Evolutionary conservation across 2,329 filamentous ascomycete genomes (phyloP).

Genomic region (Pseudocercospora vitis): DNA sequence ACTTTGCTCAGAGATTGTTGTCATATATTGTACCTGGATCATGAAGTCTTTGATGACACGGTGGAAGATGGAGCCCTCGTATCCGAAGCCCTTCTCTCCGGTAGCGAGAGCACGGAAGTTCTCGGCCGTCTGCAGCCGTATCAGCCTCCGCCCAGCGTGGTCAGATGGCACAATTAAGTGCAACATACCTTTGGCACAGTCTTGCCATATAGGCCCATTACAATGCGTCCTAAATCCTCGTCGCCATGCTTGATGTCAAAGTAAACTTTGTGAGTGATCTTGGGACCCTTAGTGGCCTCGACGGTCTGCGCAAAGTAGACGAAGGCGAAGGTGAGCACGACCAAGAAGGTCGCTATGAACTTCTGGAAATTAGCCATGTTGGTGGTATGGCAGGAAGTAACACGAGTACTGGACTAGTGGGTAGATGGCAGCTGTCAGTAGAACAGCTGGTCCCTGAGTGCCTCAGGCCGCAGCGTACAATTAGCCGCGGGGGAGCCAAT

Average conservation of each 20-base stretch:
- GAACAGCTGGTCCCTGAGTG: conserved; percentile 13
- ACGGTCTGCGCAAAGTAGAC: conserved; percentile 73
- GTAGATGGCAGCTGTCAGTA: conserved; percentile 7
- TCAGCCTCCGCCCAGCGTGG: background rate
- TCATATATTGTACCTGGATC: conserved; percentile 63
- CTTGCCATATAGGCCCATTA: conserved; percentile 83
- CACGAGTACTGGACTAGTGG: background rate
- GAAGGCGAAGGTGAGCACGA: conserved; percentile 73
- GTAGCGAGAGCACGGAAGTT: conserved; percentile 80
- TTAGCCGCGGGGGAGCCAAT: conserved; percentile 14
- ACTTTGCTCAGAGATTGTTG: background rate
- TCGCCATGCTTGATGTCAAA: conserved; percentile 81
- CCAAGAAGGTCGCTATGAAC: conserved; percentile 68
- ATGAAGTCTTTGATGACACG: conserved; percentile 89
- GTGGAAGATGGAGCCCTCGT: conserved; percentile 80
- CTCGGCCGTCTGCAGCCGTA: conserved; percentile 56
- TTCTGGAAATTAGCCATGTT: conserved; percentile 75
- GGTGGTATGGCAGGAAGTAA: conserved; percentile 26
- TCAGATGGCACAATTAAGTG: background rate
- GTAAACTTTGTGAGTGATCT: conserved; percentile 60
- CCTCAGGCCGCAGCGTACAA: no score
- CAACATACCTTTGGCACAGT: conserved; percentile 69
- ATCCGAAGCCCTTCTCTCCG: conserved; percentile 83
- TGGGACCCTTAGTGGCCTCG: conserved; percentile 75
- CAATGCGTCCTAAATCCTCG: conserved; percentile 69